Conservation (phyloP, 2,329 filamentous ascomycete genomes). For the Cladosporium sp. region DNA sequence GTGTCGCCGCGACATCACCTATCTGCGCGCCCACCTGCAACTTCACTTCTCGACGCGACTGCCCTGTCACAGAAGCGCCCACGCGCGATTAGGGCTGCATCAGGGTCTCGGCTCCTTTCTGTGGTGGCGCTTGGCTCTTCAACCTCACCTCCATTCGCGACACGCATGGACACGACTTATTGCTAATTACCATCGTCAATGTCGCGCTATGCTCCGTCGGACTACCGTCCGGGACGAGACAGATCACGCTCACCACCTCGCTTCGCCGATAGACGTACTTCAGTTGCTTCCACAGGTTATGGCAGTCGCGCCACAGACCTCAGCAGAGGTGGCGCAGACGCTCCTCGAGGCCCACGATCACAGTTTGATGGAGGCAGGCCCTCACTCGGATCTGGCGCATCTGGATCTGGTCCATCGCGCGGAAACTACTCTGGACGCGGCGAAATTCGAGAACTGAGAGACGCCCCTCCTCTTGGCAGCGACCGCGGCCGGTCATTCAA, state of each 20-base stretch:
- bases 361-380: slow-evolving; percentile 62
- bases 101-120: slow-evolving; percentile 17
- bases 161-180: slow-evolving; percentile 14
- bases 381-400: slow-evolving; percentile 37
- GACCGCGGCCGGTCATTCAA: slow-evolving; percentile 61
- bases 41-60: not conserved
- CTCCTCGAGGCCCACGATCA: slow-evolving; percentile 79
- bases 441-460: slow-evolving; percentile 43
- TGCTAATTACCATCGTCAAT: slow-evolving; percentile 22
- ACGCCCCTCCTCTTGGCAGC: slow-evolving; percentile 60
- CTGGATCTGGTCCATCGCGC: slow-evolving; percentile 58
- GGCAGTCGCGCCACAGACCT: slow-evolving; percentile 31
- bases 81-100: slow-evolving; percentile 12
- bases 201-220: slow-evolving; percentile 40
- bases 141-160: slow-evolving; percentile 15
- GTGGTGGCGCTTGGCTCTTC: slow-evolving; percentile 14
- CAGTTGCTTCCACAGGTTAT: slow-evolving; percentile 42
- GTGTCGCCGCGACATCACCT: slow-evolving; percentile 10
- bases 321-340: slow-evolving; percentile 51
- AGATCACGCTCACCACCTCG: slow-evolving; percentile 71
- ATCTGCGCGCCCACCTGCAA: slow-evolving; percentile 9
- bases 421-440: slow-evolving; percentile 16
- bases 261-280: slow-evolving; percentile 68
- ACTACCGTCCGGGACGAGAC: slow-evolving; percentile 55
- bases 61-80: not conserved